Evolutionary conservation across 108 stramenopile genomes (phyloP).

Genomic region (Nannochloropsis salina): DNA sequence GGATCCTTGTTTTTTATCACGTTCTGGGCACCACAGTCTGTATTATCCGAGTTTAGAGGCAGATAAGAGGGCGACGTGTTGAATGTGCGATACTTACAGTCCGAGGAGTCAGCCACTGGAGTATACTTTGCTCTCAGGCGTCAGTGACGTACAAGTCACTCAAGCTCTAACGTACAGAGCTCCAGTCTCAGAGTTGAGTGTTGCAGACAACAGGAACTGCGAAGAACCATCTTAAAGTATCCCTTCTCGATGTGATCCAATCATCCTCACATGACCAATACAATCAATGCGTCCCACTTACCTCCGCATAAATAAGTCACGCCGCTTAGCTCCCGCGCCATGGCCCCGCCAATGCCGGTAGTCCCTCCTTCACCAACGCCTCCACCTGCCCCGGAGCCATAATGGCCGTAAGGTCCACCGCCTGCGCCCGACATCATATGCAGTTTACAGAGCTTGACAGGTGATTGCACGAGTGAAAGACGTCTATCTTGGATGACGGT

Average conservation of each 20-base stretch:
- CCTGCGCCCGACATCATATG: constrained; percentile 1
- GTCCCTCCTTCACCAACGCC: not conserved
- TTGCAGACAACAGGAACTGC: no score
- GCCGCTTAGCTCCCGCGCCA: constrained; percentile 1
- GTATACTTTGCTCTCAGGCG: no score
- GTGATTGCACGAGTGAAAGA: no score
- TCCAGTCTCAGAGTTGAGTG: no score
- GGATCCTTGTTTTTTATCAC: constrained; percentile 57
- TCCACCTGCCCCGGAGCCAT: not conserved
- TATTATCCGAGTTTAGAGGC: not conserved
- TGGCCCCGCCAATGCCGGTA: not conserved
- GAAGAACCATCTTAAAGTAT: no score
- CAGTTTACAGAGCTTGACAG: not conserved
- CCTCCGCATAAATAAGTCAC: constrained; percentile 20
- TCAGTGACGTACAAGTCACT: no score
- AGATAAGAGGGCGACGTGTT: not conserved
- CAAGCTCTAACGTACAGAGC: no score
- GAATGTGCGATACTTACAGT: no score
- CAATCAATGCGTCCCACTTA: not conserved
- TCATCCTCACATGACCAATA: no score
- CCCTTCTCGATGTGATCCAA: no score
- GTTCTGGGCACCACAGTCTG: constrained; percentile 49
- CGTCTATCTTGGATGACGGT: no score
- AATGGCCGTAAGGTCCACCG: not conserved
- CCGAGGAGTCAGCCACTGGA: no score